Percentiles rank a stretch among this genome's conserved stretches.
These are phyloP conservation scores for Boletus pseudopeckii DNA, from an alignment of 768 basidiomycete species.

Conservation along the genomic window DNA sequence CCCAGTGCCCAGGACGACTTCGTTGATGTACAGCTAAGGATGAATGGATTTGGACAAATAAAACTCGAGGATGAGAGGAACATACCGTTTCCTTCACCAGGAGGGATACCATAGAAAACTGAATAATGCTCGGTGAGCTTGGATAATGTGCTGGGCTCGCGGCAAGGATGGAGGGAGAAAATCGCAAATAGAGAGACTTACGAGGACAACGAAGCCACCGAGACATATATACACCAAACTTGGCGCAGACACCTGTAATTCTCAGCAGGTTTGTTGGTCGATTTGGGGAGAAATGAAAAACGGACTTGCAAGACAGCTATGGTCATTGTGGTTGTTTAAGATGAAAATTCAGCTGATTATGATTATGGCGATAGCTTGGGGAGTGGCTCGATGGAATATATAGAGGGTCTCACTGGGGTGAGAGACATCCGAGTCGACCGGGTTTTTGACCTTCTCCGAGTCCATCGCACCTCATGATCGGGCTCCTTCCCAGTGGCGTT, in stretches of 20 bases:
- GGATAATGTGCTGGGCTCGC: background rate
- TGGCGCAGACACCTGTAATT: conserved; percentile 46
- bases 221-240: conserved; percentile 60
- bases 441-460: too few relatives aligned
- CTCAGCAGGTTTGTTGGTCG: conserved; percentile 23
- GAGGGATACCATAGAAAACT: conserved; percentile 85
- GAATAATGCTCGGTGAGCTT: background rate
- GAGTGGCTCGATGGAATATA: too few relatives aligned
- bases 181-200: conserved; percentile 19
- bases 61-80: background rate
- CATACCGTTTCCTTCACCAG: conserved; percentile 76
- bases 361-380: too few relatives aligned
- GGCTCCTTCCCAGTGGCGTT: too few relatives aligned
- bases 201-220: conserved; percentile 53
- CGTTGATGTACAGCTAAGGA: conserved; percentile 77
- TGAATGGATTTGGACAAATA: too few relatives aligned
- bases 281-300: background rate
- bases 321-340: conserved; percentile 9
- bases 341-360: too few relatives aligned
- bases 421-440: too few relatives aligned
- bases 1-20: conserved; percentile 86
- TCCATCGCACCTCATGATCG: too few relatives aligned
- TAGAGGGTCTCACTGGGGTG: too few relatives aligned
- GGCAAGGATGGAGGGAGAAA: background rate
- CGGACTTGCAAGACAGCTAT: conserved; percentile 26